Evolutionary conservation across 495 filamentous ascomycete genomes (phyloP), one percentile per base, ranked within the genome.

Genomic region (Talaromyces nanjingensis): DNA sequence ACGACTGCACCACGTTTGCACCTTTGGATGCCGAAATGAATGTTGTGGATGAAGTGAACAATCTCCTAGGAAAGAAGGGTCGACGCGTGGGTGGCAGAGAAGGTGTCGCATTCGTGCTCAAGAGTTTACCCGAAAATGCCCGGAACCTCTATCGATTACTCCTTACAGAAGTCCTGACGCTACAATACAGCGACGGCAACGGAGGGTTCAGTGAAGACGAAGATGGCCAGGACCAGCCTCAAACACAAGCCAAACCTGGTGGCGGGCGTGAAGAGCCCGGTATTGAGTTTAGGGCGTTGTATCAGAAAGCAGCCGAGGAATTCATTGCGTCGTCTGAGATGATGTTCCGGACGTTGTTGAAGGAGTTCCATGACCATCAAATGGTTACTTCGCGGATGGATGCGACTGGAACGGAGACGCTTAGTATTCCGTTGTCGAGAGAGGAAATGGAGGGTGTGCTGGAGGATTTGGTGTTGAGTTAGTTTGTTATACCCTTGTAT

Each of bases 311-410:
- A 18, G 88, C 92, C 24, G 93, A 96, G 75, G 92, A 97, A 71
- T 97, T 98, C 73, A 92, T 98, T 47, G 97, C 93, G 66, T 93
- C 91, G 67, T 96, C 88, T 64, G 94, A 98, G 81, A 92, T 97
- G 86, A 91, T 88, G 68, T 98, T 98, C 75, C 82, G 94, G 65
- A 93, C 91, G 31, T 65, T 98, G 74, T 72, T 98, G 69, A 98
- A 97, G 77, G 94, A 98, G 84, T 96, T 98, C 74, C 90, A 96
- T 71, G 94, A 98, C 68, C 94, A 98, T 76, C 91, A 96, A 69
- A 98, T 98, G 88, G 86, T 98, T 64, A 89, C 89, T 22, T 91
- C 87, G 61, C 85, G 88, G 65, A 93, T 92, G 76, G 93, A 98
- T 78, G 83, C 82, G 2, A 78, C 89, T 62, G 94, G 94, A 0